Evolutionary conservation across 1,284 basidiomycete species (phyloP), one percentile per base, ranked within the genome.

Genomic region (Microstroma glucosiphilum): DNA sequence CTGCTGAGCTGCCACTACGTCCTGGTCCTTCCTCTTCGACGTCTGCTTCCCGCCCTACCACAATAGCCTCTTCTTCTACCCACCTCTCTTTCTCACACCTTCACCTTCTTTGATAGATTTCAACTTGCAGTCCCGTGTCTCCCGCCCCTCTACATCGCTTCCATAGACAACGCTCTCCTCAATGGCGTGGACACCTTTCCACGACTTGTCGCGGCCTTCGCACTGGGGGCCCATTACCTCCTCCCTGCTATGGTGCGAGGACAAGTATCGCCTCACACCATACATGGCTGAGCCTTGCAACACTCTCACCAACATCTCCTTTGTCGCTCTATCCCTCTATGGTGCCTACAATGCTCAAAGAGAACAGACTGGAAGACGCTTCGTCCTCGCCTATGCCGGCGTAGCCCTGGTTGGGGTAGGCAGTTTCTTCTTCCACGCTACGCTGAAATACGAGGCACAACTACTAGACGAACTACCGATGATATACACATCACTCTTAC

Each of bases 261-360:
- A 67, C 43, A 77, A 77, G 65, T 78, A 76, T 53, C 57, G 58
- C 15, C 73, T 67, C 67, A 65, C 64, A n/a, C 61, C 59, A 30
- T 78, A 72, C 58, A 60, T 78, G 25, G 76, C 76, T 8, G 76
- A 77, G 21, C 40, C 40, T 7, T 40, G n/a, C 25, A 57, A 57
- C 21, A 54, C 21, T 62, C 79, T 65, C 78, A 71, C 82, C 25
- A 84, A 84, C 60, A 56, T 82, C 26, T 80, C 82, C 15, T 81
- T 81, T 51, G 78, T 84, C 63, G 55, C 70, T 0, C 61, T 81
- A 0, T 79, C 82, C 7, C 56, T 82, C 1, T 82, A 80, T 56
- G 82, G 80, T 9, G 69, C 57, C 40, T 59, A 26, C 17, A 61
- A 63, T 6, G 61, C 66, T 9, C 59, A 48, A 6, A 56, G 58